A percentile compares a stretch with the other conserved stretches of the same genome.
Conservation (phyloP, 495 filamentous ascomycete species). For the Venustampulla echinocandica region DNA sequence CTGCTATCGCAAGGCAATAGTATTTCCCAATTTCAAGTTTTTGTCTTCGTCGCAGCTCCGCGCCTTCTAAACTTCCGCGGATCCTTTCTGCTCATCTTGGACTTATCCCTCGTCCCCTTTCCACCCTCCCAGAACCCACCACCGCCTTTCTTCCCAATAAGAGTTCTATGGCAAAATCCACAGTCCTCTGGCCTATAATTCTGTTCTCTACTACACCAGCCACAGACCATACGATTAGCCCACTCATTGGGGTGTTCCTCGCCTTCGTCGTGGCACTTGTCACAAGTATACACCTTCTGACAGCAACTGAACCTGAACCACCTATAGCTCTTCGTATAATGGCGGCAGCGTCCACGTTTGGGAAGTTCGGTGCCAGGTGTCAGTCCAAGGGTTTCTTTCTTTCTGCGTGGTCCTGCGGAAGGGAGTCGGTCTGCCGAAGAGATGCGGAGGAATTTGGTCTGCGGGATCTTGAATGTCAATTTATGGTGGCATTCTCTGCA, state of each 20-base stretch:
- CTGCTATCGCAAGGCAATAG: too few species aligned
- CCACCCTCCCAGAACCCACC: slow-evolving; percentile 87
- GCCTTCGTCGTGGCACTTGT: slow-evolving; percentile 71
- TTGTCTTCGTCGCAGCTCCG: slow-evolving; percentile 1
- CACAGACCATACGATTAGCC: slow-evolving; percentile 85
- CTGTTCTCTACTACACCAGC: slow-evolving; percentile 76
- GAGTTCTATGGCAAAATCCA: slow-evolving; percentile 60
- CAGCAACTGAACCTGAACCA: slow-evolving; percentile 73
- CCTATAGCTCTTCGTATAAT: slow-evolving; percentile 72
- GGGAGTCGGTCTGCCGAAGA: slow-evolving; percentile 39
- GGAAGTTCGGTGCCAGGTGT: slow-evolving; percentile 74
- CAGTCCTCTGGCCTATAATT: slow-evolving; percentile 76
- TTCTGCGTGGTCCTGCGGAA: slow-evolving; percentile 39
- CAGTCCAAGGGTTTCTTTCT: slow-evolving; percentile 69
- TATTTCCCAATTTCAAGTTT: neutral
- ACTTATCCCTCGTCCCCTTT: slow-evolving; percentile 68
- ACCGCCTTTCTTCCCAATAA: slow-evolving; percentile 52
- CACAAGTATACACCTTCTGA: slow-evolving; percentile 61
- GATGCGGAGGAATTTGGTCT: slow-evolving; percentile 72
- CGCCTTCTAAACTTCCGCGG: slow-evolving; percentile 64
- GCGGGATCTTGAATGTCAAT: slow-evolving; percentile 75
- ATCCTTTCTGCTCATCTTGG: slow-evolving; percentile 65
- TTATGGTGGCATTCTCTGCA: slow-evolving; percentile 77
- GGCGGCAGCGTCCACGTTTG: slow-evolving; percentile 60
- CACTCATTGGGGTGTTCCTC: slow-evolving; percentile 72